Evolutionary conservation across 345 rosid genomes (phyloP).

Genomic region (Arabis hirsuta): DNA sequence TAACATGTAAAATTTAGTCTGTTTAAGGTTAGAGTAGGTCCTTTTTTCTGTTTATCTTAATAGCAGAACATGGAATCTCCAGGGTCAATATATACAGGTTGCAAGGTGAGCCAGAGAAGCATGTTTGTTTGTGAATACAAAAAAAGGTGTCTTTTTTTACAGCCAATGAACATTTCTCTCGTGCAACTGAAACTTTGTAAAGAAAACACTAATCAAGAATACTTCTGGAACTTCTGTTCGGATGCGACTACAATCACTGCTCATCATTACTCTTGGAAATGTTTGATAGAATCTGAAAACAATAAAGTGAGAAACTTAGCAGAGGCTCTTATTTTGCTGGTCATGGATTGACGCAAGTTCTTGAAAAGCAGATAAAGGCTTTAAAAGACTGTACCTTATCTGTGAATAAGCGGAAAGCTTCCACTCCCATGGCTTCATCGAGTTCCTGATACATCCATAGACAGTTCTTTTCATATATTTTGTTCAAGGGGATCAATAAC

Average conservation of each 20-base stretch:
- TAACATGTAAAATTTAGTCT: too few species aligned
- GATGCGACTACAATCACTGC: neutral
- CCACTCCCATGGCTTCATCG: slow-evolving; percentile 40
- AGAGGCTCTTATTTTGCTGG: slow-evolving; percentile 17
- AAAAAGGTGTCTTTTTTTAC: slow-evolving; percentile 12
- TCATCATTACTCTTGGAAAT: slow-evolving; percentile 31
- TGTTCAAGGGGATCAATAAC: neutral
- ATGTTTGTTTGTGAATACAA: neutral
- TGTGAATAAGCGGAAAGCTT: slow-evolving; percentile 39
- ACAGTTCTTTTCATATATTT: neutral
- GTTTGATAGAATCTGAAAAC: slow-evolving; percentile 36
- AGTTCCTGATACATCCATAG: slow-evolving; percentile 38
- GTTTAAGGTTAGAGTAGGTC: too few species aligned
- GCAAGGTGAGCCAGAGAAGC: neutral
- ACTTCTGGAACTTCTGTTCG: slow-evolving; percentile 11
- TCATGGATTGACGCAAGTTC: slow-evolving; percentile 2
- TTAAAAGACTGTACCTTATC: slow-evolving; percentile 33
- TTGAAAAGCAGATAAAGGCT: neutral
- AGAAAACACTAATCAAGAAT: slow-evolving; percentile 6
- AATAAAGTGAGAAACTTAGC: slow-evolving; percentile 32
- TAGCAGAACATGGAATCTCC: too few species aligned
- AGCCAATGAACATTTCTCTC: slow-evolving; percentile 14
- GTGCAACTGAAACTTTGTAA: neutral
- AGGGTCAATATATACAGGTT: slow-evolving; percentile 2
- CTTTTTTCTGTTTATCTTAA: too few species aligned